Conservation (phyloP, 805 yeast genomes). For the Candida maltosa region DNA sequence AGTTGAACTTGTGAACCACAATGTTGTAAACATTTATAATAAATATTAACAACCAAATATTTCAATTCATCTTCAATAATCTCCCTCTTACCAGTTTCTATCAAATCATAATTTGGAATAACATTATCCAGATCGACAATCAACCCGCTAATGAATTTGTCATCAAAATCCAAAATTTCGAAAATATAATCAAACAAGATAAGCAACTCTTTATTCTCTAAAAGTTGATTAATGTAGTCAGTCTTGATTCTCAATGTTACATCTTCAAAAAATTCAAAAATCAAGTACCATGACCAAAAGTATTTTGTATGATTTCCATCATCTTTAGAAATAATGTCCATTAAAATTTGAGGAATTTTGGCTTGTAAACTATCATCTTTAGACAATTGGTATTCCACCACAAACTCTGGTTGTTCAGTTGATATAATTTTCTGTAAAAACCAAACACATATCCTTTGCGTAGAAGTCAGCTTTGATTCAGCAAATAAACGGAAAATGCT, state of each 20-base stretch:
- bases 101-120: constrained; percentile 19
- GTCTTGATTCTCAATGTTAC: constrained; percentile 64
- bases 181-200: constrained; percentile 53
- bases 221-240: constrained; percentile 57
- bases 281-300: constrained; percentile 67
- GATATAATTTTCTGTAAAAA: constrained; percentile 41
- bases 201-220: constrained; percentile 40
- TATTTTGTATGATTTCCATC: constrained; percentile 23
- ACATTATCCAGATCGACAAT: constrained; percentile 1
- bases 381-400: constrained; percentile 57
- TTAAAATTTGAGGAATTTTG: constrained; percentile 2
- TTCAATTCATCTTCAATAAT: constrained; percentile 7
- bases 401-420: constrained; percentile 52
- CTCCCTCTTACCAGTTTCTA: constrained; percentile 18
- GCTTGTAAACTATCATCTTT: constrained; percentile 17
- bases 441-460: constrained; percentile 43
- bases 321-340: background rate
- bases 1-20: constrained; percentile 56
- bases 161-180: constrained; percentile 43
- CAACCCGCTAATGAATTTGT: background rate
- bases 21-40: constrained; percentile 45
- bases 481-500: constrained; percentile 19
- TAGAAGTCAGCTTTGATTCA: constrained; percentile 12
- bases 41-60: constrained; percentile 46
- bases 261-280: constrained; percentile 59